Evolutionary conservation across 2,329 filamentous ascomycete species (phyloP), one percentile per base, ranked within the genome.

Genomic region (Bipolaris sorokiniana): DNA sequence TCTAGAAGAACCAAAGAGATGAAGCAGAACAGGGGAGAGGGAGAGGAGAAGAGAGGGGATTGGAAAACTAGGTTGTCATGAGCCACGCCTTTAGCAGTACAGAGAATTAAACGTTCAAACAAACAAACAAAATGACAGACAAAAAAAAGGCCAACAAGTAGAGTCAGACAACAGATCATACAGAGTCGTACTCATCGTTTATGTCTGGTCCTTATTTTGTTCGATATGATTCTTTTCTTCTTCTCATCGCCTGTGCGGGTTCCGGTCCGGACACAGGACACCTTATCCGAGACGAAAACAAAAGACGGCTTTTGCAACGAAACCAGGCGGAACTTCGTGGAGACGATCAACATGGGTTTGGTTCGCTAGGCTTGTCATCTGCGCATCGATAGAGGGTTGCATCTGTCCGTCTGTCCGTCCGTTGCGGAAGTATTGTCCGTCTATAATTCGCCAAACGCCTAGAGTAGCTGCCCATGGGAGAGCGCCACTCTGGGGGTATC

Each of bases 11-110:
- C 20, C 50, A 33, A 50, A 42, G n/a, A 54, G 13, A 48, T 37
- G 26, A 52, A 22, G 55, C 36, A 54, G 58, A 44, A 62, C 51
- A 45, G 58, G 53, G 40, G 56, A 49, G 52, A 64, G 57, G 31
- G 53, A 51, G 45, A 20, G 18, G 37, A n/a, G 40, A 51, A 58
- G 33, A 59, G 51, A 46, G 58, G 49, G 33, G 55, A 48, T 58
- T 65, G 56, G 48, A 40, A 51, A 64, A 55, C 53, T 11, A n/a
- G 51, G 53, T 57, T 67, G 40, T 61, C 58, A 63, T 64, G 64
- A 45, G 54, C 50, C 46, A 42, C 33, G 56, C 22, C 26, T 26
- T 18, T 62, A 66, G 68, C 37, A 58, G 28, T 68, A 68, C 65
- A 67, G 37, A n/a, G 31, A 54, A 59, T 57, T 34, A 48, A 48